Evolutionary conservation across 495 filamentous ascomycete species (phyloP).

Genomic region (Podospora didyma): DNA sequence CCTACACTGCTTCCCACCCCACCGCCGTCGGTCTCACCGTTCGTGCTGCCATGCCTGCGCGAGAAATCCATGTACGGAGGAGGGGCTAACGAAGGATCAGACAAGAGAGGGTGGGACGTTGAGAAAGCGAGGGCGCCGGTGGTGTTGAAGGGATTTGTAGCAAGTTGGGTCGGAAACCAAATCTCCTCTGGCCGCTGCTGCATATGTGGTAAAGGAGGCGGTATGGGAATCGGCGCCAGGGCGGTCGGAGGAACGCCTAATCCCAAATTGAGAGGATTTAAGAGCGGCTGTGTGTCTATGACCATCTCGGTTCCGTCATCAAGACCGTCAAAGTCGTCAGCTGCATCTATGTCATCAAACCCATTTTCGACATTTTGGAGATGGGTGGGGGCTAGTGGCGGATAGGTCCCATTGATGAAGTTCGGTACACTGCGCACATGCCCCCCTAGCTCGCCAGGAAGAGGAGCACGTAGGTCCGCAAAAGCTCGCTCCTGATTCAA

Average conservation of each 20-base stretch:
- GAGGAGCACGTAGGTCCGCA: slow-evolving; percentile 14
- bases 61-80: background rate
- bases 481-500: slow-evolving; percentile 54
- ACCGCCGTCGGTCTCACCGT: background rate
- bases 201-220: slow-evolving; percentile 6
- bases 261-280: slow-evolving; percentile 1
- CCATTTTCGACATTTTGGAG: slow-evolving; percentile 22
- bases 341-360: slow-evolving; percentile 32
- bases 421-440: background rate
- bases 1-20: background rate
- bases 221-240: slow-evolving; percentile 1
- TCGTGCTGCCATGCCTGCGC: background rate
- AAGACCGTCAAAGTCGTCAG: slow-evolving; percentile 39
- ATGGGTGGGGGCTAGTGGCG: slow-evolving; percentile 1
- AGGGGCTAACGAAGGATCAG: background rate
- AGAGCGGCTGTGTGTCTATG: slow-evolving; percentile 29
- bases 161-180: slow-evolving; percentile 1
- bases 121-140: slow-evolving; percentile 12
- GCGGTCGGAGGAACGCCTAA: background rate
- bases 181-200: slow-evolving; percentile 1
- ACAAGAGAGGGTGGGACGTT: slow-evolving; percentile 2
- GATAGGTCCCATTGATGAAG: background rate
- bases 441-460: background rate
- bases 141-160: slow-evolving; percentile 15
- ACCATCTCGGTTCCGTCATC: slow-evolving; percentile 42